These are phyloP conservation scores for Globisporangium recalcitrans DNA, from an alignment of 352 stramenopile species.

Conservation along the genomic window DNA sequence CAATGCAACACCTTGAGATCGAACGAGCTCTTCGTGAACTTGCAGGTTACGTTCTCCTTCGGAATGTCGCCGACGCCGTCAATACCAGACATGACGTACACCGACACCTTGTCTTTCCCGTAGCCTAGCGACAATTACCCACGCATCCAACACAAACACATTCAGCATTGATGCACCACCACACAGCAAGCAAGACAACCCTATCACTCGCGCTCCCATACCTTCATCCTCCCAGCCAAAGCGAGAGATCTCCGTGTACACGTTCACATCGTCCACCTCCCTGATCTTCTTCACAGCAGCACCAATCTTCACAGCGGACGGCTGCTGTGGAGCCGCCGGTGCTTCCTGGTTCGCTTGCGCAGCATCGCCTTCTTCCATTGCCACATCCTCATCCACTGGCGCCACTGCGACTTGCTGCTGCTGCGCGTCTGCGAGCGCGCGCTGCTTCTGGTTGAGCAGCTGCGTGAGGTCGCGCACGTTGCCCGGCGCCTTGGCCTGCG, in stretches of 20 bases:
- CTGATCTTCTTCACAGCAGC: conserved; percentile 16
- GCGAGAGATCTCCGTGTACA: conserved; percentile 80
- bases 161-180: background rate
- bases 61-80: conserved; percentile 72
- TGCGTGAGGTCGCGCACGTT: conserved; percentile 61
- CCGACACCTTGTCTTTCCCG: conserved; percentile 76
- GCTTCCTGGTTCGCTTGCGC: conserved; percentile 4
- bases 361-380: conserved; percentile 4
- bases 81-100: conserved; percentile 81
- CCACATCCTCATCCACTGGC: background rate
- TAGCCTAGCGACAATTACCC: conserved; percentile 35
- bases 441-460: conserved; percentile 58
- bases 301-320: conserved; percentile 23
- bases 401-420: conserved; percentile 17
- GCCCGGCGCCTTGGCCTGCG: conserved; percentile 41
- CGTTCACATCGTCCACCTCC: conserved; percentile 32
- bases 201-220: background rate
- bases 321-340: conserved; percentile 14
- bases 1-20: conserved; percentile 59
- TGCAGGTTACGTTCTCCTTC: conserved; percentile 64
- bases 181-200: background rate
- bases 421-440: conserved; percentile 24
- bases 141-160: background rate
- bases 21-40: conserved; percentile 78
- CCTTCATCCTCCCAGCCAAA: conserved; percentile 87